Conservation (phyloP, 176 grass and related monocot species). For the Triticum timopheevii region DNA sequence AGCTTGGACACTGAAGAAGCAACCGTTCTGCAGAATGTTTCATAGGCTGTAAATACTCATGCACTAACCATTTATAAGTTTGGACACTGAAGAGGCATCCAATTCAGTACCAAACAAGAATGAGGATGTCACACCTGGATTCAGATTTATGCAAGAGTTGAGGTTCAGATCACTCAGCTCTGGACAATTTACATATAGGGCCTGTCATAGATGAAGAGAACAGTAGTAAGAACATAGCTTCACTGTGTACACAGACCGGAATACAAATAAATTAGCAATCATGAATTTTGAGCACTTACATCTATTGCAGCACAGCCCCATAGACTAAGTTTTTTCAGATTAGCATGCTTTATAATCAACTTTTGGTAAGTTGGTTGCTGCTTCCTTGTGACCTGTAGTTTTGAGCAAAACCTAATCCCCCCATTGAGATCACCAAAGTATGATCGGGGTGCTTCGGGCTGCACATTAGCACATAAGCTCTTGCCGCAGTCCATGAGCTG, state of each 20-base stretch:
- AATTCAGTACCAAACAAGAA: background rate
- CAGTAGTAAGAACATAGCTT: background rate
- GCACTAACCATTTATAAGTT: background rate
- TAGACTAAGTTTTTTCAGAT: constrained; percentile 76
- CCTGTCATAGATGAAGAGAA: constrained; percentile 37
- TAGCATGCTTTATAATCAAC: constrained; percentile 75
- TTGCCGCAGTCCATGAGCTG: constrained; percentile 81
- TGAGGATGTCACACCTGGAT: constrained; percentile 61
- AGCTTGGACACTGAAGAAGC: constrained; percentile 79
- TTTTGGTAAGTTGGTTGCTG: constrained; percentile 54
- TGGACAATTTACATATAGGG: constrained; percentile 78
- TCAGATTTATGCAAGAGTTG: constrained; percentile 77
- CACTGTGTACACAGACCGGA: background rate
- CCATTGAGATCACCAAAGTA: constrained; percentile 46
- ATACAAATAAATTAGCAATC: background rate
- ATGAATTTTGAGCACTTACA: constrained; percentile 40
- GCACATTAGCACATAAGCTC: constrained; percentile 49
- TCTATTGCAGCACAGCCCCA: constrained; percentile 86
- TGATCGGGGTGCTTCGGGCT: constrained; percentile 32
- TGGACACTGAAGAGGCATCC: background rate
- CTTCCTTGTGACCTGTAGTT: constrained; percentile 23
- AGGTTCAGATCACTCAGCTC: constrained; percentile 94
- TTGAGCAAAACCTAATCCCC: constrained; percentile 44
- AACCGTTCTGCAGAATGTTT: constrained; percentile 61
- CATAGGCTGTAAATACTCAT: background rate